phyloP scores from a whole-genome alignment of 129 eudicot genomes.

The Saposhnikovia divaricata region DNA sequence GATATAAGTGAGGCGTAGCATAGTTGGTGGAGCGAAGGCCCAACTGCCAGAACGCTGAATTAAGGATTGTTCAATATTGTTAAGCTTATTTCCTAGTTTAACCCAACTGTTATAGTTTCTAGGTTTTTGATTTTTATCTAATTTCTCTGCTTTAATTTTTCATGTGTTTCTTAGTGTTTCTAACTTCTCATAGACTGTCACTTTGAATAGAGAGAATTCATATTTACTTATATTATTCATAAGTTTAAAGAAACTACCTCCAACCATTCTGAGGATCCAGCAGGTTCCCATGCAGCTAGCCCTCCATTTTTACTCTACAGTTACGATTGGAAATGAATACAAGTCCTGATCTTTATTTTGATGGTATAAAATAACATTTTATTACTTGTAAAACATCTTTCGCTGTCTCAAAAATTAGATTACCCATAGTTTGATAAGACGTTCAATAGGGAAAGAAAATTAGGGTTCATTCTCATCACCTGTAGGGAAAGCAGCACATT shows the following conservation, averaged over 20 bases:
- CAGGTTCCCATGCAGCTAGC: conserved; percentile 91
- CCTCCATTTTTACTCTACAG: conserved; percentile 88
- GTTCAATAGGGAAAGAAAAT: background rate
- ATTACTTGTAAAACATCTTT: background rate
- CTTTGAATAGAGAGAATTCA: background rate
- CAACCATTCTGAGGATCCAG: conserved; percentile 62
- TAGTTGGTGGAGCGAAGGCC: background rate
- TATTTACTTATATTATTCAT: background rate
- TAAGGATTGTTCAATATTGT: background rate
- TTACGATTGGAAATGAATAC: background rate
- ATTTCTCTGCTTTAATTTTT: background rate
- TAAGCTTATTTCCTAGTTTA: background rate
- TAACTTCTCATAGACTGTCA: background rate
- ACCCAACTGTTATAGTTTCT: background rate
- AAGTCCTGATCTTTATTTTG: background rate
- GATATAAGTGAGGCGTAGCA: background rate
- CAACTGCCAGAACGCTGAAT: background rate
- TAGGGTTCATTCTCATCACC: conserved; percentile 16
- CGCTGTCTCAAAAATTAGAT: background rate
- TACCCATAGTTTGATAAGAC: background rate
- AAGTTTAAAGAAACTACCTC: conserved; percentile 39
- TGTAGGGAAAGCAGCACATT: conserved; percentile 34
- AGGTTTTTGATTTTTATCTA: background rate
- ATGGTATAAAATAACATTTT: background rate
- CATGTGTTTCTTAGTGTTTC: background rate